Percentiles rank a stretch among this genome's conserved stretches.
Conservation (phyloP, 2,329 filamentous ascomycete genomes). For the Aspergillus tubingensis region DNA sequence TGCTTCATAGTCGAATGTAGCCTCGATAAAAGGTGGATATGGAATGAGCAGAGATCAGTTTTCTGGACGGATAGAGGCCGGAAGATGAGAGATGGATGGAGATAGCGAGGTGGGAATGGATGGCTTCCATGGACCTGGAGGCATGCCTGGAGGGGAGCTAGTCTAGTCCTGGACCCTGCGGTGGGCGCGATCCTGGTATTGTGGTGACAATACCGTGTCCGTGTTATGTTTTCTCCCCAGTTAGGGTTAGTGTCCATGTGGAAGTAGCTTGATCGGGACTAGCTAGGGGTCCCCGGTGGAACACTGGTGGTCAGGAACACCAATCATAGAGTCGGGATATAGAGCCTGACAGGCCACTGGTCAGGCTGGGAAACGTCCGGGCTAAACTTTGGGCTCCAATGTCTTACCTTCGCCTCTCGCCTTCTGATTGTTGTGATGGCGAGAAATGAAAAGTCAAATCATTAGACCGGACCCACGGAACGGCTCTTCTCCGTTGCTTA, state of each 20-base stretch:
- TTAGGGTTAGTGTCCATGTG: background rate
- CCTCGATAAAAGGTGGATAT: background rate
- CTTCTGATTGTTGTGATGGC: background rate
- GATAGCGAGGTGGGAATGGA: background rate
- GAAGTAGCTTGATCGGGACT: constrained; percentile 4
- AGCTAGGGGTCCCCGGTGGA: constrained; percentile 10
- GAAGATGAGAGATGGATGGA: background rate
- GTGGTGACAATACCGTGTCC: background rate
- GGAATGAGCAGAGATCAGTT: background rate
- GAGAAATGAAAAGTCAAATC: background rate
- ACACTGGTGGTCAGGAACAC: constrained; percentile 17
- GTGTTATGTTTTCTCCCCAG: background rate
- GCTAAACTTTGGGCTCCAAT: background rate
- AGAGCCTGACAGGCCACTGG: background rate
- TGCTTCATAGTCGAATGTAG: background rate
- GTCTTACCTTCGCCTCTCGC: background rate
- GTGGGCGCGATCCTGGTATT: constrained; percentile 5
- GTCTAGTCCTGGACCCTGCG: constrained; percentile 1
- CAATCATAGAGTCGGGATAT: constrained; percentile 14
- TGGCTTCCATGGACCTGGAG: too few relatives aligned
- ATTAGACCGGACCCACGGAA: background rate
- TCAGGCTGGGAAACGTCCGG: constrained; percentile 2
- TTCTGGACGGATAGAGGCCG: background rate
- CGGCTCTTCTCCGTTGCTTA: background rate
- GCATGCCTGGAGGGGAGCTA: background rate